Evolutionary conservation across 2,329 filamentous ascomycete species (phyloP).

Genomic region (Colletotrichum euphorbiae): DNA sequence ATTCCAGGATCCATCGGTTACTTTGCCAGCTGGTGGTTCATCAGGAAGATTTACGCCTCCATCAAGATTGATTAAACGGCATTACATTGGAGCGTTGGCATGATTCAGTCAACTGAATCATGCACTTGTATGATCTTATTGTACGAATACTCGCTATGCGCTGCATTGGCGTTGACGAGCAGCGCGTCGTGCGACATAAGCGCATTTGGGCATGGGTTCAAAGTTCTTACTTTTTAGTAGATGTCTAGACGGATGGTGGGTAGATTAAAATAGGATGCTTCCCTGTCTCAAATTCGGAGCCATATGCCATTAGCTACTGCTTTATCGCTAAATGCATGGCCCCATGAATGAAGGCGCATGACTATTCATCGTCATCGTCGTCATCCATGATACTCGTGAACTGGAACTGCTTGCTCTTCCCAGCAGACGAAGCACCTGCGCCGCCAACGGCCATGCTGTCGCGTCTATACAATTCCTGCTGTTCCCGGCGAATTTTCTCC

Average conservation of each 20-base stretch:
- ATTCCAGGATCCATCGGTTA: slow-evolving; percentile 89
- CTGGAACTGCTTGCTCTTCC: slow-evolving; percentile 66
- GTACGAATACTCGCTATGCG: slow-evolving; percentile 21
- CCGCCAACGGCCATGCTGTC: slow-evolving; percentile 41
- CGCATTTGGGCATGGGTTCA: slow-evolving; percentile 7
- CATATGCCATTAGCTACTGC: not conserved
- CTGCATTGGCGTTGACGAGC: slow-evolving; percentile 12
- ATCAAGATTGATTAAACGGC: slow-evolving; percentile 89
- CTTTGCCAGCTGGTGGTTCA: slow-evolving; percentile 94
- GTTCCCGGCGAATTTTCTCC: slow-evolving; percentile 54
- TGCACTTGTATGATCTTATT: slow-evolving; percentile 31
- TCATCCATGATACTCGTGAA: slow-evolving; percentile 66
- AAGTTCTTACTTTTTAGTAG: slow-evolving; percentile 5
- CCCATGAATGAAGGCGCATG: not conserved
- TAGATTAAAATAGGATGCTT: slow-evolving; percentile 13
- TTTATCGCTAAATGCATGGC: too few relatives aligned
- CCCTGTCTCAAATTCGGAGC: not conserved
- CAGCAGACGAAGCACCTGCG: slow-evolving; percentile 43
- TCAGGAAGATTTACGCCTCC: slow-evolving; percentile 93
- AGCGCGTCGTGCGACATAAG: slow-evolving; percentile 3
- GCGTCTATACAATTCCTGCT: slow-evolving; percentile 49
- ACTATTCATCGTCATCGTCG: slow-evolving; percentile 58
- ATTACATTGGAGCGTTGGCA: slow-evolving; percentile 7
- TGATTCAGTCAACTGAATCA: slow-evolving; percentile 6
- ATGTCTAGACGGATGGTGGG: slow-evolving; percentile 26